Evolutionary conservation across 306 rosid species (phyloP).

Genomic region (Echinosophora koreensis): DNA sequence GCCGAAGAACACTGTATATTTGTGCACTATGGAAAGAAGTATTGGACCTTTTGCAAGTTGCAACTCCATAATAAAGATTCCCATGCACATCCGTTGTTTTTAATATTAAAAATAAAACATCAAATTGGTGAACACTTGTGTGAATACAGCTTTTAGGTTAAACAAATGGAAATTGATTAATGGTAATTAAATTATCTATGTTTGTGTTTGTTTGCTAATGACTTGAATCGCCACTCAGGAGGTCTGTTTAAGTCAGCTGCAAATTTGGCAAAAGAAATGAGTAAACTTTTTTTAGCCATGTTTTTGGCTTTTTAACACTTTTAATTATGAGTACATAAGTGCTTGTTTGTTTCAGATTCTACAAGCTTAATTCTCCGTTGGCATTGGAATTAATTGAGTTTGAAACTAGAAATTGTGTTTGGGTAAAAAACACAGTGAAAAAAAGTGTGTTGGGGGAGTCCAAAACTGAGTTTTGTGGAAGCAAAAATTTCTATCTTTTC

Average conservation of each 20-base stretch:
- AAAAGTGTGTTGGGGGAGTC: no score
- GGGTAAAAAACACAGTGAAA: no score
- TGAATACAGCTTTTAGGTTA: slow-evolving; percentile 27
- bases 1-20: slow-evolving; percentile 1
- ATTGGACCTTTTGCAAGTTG: slow-evolving; percentile 43
- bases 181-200: neutral
- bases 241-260: neutral
- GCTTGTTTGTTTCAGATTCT: no score
- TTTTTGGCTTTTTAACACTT: neutral
- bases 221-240: slow-evolving; percentile 13
- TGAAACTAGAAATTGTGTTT: no score
- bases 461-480: no score
- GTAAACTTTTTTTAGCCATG: neutral
- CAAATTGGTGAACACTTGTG: neutral
- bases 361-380: no score
- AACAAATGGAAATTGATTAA: slow-evolving; percentile 36
- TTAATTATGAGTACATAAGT: neutral
- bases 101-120: neutral
- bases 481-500: no score
- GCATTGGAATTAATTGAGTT: no score
- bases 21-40: slow-evolving; percentile 8
- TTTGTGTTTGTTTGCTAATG: slow-evolving; percentile 11
- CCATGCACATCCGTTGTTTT: slow-evolving; percentile 9
- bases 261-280: neutral
- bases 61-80: slow-evolving; percentile 38